A percentile compares a stretch with the other conserved stretches of the same genome.
Conservation (phyloP, 345 rosid genomes). For the Lepidium didymum region DNA sequence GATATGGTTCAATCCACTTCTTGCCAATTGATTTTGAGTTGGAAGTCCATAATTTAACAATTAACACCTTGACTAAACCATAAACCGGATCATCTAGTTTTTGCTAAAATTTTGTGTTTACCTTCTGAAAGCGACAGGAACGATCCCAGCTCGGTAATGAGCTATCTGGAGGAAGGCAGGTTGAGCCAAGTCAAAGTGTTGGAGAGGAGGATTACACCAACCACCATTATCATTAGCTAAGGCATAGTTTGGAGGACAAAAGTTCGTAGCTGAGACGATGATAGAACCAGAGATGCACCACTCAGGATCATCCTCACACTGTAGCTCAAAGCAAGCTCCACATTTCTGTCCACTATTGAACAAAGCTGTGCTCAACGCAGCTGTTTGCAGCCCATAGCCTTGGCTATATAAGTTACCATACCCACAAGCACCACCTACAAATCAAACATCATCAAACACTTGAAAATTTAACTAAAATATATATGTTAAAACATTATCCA, state of each 20-base stretch:
- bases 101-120: background rate
- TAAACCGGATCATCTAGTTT: background rate
- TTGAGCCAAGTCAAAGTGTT: slow-evolving; percentile 54
- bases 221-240: slow-evolving; percentile 49
- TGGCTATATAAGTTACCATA: slow-evolving; percentile 38
- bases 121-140: slow-evolving; percentile 47
- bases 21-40: no score
- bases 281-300: slow-evolving; percentile 40
- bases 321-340: slow-evolving; percentile 37
- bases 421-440: slow-evolving; percentile 46
- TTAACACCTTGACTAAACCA: background rate
- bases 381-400: slow-evolving; percentile 40
- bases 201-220: slow-evolving; percentile 65
- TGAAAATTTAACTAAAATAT: background rate
- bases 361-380: slow-evolving; percentile 41
- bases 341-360: slow-evolving; percentile 39
- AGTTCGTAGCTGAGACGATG: slow-evolving; percentile 39
- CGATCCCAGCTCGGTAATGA: slow-evolving; percentile 53
- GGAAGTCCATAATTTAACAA: no score
- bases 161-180: slow-evolving; percentile 57
- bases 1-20: no score
- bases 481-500: background rate
- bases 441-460: background rate
- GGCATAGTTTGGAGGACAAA: slow-evolving; percentile 51
- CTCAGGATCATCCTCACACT: slow-evolving; percentile 31